Evolutionary conservation across 345 rosid genomes (phyloP).

Genomic region (Boechera retrofracta): DNA sequence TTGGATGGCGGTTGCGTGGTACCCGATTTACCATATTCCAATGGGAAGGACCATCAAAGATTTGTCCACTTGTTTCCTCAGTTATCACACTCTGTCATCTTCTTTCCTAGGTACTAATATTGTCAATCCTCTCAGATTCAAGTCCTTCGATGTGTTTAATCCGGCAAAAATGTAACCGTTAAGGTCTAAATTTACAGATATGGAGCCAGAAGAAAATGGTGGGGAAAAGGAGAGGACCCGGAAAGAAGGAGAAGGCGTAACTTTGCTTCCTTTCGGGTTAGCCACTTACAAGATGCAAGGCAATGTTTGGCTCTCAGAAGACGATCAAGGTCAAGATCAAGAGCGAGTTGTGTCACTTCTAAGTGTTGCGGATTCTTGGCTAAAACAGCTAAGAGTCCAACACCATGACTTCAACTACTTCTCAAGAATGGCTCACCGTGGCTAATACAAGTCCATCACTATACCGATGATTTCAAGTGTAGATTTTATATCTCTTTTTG

Average conservation of each 20-base stretch:
- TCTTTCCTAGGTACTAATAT: conserved; percentile 79
- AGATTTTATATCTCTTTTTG: conserved; percentile 20
- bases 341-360: conserved; percentile 77
- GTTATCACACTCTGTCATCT: conserved; percentile 96
- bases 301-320: conserved; percentile 82
- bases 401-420: conserved; percentile 98
- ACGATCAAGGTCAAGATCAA: conserved; percentile 73
- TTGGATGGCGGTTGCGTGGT: conserved; percentile 99
- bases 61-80: conserved; percentile 92
- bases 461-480: conserved; percentile 11
- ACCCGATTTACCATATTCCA: conserved; percentile 95
- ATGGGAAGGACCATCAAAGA: conserved; percentile 99
- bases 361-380: conserved; percentile 99
- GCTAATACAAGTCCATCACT: conserved; percentile 44
- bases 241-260: conserved; percentile 67
- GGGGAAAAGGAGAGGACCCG: conserved; percentile 55
- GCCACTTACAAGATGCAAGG: conserved; percentile 99
- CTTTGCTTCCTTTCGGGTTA: conserved; percentile 86
- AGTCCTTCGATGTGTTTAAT: not conserved
- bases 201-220: conserved; percentile 77
- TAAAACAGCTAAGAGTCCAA: conserved; percentile 92
- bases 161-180: not conserved
- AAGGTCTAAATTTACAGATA: conserved; percentile 50
- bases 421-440: conserved; percentile 66
- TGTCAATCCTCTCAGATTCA: not conserved